Conservation (phyloP, 768 basidiomycete species). For the Phanerodontia chrysosporium region DNA sequence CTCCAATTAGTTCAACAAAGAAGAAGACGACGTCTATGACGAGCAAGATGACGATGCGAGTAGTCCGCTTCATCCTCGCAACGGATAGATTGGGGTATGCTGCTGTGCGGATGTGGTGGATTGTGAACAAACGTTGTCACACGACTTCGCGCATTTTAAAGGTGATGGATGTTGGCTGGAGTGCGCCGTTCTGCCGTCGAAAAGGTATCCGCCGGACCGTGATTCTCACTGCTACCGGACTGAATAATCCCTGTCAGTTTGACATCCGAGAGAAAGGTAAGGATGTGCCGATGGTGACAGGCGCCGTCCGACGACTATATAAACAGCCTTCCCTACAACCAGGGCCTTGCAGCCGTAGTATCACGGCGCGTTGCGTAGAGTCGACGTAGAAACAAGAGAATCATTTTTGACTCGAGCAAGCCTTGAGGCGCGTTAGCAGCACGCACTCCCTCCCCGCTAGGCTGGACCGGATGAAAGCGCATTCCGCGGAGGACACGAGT, state of each 20-base stretch:
- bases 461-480: background rate
- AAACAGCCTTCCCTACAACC: too few species aligned
- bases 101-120: background rate
- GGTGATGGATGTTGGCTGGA: background rate
- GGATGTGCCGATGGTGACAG: too few species aligned
- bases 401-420: background rate
- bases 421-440: background rate
- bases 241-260: background rate
- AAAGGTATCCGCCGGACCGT: background rate
- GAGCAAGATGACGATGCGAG: conserved; percentile 72
- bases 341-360: too few species aligned
- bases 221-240: background rate
- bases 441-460: background rate
- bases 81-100: conserved; percentile 13
- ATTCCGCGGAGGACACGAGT: background rate
- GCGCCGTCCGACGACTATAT: too few species aligned
- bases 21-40: conserved; percentile 86
- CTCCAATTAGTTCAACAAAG: conserved; percentile 78
- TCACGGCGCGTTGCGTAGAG: too few species aligned
- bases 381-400: too few species aligned
- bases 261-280: too few species aligned
- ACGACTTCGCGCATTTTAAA: background rate
- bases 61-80: conserved; percentile 55
- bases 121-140: background rate
- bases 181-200: background rate